Percentiles rank a stretch among this genome's conserved stretches.
Conservation (phyloP, 2,329 filamentous ascomycete genomes). For the Aureobasidium sp. region DNA sequence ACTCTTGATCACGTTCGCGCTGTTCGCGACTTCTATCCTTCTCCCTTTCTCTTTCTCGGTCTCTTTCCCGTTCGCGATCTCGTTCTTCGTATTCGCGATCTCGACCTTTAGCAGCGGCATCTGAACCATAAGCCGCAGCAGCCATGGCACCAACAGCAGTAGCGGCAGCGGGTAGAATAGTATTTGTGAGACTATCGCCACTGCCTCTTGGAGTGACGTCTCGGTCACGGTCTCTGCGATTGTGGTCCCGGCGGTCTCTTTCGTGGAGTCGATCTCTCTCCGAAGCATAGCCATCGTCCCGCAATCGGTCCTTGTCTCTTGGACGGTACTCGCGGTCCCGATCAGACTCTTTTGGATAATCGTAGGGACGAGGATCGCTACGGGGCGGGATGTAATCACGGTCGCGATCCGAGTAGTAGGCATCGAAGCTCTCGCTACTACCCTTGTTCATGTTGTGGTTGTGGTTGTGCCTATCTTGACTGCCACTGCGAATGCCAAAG, state of each 20-base stretch:
- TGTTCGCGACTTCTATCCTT: conserved; percentile 15
- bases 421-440: conserved; percentile 37
- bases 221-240: conserved; percentile 26
- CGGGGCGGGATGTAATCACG: conserved; percentile 12
- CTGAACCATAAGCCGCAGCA: conserved; percentile 17
- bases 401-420: conserved; percentile 25
- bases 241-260: conserved; percentile 24
- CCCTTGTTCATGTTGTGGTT: conserved; percentile 21
- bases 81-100: conserved; percentile 20
- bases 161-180: conserved; percentile 19
- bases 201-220: conserved; percentile 20
- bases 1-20: conserved; percentile 13
- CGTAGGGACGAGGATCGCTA: conserved; percentile 21
- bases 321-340: conserved; percentile 14
- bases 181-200: conserved; percentile 15
- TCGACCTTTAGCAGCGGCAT: conserved; percentile 13
- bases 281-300: conserved; percentile 12
- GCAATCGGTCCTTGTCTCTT: conserved; percentile 16
- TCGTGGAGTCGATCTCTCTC: conserved; percentile 19
- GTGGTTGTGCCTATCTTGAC: conserved; percentile 24
- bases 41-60: conserved; percentile 20
- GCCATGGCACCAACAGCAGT: conserved; percentile 19
- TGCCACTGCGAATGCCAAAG: conserved; percentile 38
- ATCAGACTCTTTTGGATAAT: conserved; percentile 19
- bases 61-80: no score